Conservation (phyloP, 352 stramenopile genomes). For the Phytophthora foliorum region DNA sequence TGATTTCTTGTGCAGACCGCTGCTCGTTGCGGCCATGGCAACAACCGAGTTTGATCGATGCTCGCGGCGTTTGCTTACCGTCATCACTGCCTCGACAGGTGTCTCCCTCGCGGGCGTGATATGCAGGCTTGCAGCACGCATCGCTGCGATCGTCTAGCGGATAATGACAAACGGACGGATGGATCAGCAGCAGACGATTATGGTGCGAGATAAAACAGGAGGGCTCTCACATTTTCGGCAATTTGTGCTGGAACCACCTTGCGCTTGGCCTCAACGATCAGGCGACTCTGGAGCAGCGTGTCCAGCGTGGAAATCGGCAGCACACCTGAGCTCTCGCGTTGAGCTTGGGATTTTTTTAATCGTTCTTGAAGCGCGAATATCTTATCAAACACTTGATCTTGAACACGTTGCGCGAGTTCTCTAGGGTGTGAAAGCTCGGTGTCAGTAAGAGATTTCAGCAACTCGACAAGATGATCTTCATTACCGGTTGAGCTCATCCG, state of each 20-base stretch:
- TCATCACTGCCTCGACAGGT: not conserved
- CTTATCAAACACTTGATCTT: conserved; percentile 52
- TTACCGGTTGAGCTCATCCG: conserved; percentile 59
- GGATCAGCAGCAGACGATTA: not conserved
- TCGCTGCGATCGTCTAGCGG: conserved; percentile 56
- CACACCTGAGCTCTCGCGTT: conserved; percentile 55
- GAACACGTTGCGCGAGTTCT: conserved; percentile 50
- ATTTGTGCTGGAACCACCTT: conserved; percentile 56
- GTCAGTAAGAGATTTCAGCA: not conserved
- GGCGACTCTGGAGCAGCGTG: conserved; percentile 61
- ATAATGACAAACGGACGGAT: not conserved
- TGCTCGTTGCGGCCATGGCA: not conserved
- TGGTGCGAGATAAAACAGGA: not conserved
- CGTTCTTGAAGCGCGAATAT: conserved; percentile 50
- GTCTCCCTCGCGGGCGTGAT: conserved; percentile 5
- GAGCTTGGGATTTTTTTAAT: conserved; percentile 51
- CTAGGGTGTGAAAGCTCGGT: conserved; percentile 26
- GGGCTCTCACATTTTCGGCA: conserved; percentile 45
- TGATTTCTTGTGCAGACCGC: conserved; percentile 4
- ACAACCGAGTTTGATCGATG: conserved; percentile 21
- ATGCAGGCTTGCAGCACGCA: conserved; percentile 47
- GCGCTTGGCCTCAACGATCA: conserved; percentile 77
- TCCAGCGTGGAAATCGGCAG: conserved; percentile 48
- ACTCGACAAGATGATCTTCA: not conserved
- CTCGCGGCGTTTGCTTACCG: conserved; percentile 7